These are phyloP conservation scores for Ensete ventricosum DNA, from an alignment of 176 grass and related monocot species.

Conservation along the genomic window DNA sequence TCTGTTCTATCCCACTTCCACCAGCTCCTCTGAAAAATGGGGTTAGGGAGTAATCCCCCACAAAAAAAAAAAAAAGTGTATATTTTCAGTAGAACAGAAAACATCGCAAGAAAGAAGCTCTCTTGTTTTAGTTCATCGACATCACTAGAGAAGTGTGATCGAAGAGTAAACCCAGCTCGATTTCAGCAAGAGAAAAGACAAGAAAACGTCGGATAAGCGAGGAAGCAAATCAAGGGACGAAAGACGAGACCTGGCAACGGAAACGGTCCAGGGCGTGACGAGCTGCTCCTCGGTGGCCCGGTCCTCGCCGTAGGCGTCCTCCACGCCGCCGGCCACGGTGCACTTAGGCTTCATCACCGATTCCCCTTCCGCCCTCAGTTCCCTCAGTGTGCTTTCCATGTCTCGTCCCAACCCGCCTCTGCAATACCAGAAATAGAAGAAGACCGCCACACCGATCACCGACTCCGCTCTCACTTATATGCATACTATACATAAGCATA, in stretches of 20 bases:
- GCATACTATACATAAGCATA: no score
- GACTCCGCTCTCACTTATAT: neutral
- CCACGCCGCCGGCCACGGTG: slow-evolving; percentile 60
- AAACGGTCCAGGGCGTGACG: slow-evolving; percentile 86
- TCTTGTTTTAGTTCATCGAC: no score
- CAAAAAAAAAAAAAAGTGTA: no score
- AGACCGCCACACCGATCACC: neutral
- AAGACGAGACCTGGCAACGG: slow-evolving; percentile 61
- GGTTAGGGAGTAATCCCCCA: no score
- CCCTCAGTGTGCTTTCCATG: slow-evolving; percentile 83
- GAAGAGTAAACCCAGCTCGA: no score
- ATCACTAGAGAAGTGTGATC: no score
- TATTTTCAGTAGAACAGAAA: no score
- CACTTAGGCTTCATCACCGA: slow-evolving; percentile 45
- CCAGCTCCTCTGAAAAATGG: no score
- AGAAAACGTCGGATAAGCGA: no score
- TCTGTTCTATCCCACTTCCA: no score
- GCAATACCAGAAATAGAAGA: neutral
- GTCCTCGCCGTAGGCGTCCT: slow-evolving; percentile 86
- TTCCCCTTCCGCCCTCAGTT: slow-evolving; percentile 33
- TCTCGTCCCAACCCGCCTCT: neutral
- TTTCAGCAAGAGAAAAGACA: no score
- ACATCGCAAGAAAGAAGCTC: no score
- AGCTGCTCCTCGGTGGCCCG: slow-evolving; percentile 75
- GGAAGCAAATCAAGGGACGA: neutral